phyloP scores from a whole-genome alignment of 495 filamentous ascomycete genomes.

The Stereocaulon alpinum region DNA sequence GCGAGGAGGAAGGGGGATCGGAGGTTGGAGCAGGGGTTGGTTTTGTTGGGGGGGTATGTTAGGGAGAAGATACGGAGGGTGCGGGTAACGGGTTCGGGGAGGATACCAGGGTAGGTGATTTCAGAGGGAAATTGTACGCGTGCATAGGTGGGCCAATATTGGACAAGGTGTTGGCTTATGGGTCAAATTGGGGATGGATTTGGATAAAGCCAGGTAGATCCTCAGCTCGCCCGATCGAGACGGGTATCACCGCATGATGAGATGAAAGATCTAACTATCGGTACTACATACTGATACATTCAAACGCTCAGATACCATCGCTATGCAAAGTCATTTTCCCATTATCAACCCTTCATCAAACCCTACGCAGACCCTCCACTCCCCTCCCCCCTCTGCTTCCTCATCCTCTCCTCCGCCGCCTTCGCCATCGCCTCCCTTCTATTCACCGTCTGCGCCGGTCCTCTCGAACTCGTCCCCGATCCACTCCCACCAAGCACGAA shows the following conservation, averaged over 20 bases:
- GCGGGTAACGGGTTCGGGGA: constrained; percentile 5
- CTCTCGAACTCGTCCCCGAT: constrained; percentile 25
- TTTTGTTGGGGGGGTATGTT: constrained; percentile 49
- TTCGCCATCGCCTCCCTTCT: constrained; percentile 64
- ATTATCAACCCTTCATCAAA: neutral
- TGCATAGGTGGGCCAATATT: neutral
- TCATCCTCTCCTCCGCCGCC: constrained; percentile 33
- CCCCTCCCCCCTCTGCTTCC: constrained; percentile 22
- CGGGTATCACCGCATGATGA: no score
- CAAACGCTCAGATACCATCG: neutral
- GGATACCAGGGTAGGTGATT: neutral
- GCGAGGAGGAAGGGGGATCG: constrained; percentile 67
- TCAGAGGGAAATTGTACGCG: neutral
- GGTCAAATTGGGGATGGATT: no score
- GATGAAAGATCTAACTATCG: no score
- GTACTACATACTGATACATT: neutral
- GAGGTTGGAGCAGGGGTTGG: constrained; percentile 66
- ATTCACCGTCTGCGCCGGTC: constrained; percentile 29
- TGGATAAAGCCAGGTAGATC: no score
- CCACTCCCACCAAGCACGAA: constrained; percentile 71
- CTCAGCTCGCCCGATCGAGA: no score
- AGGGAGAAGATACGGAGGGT: constrained; percentile 49
- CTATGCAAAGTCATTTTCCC: neutral
- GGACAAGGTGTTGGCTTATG: neutral
- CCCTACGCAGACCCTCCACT: constrained; percentile 24